Percentiles rank a stretch among this genome's conserved stretches.
Evolutionary conservation across 78 protist species (phyloP).

Genomic region (Monocercomonoides exilis): DNA sequence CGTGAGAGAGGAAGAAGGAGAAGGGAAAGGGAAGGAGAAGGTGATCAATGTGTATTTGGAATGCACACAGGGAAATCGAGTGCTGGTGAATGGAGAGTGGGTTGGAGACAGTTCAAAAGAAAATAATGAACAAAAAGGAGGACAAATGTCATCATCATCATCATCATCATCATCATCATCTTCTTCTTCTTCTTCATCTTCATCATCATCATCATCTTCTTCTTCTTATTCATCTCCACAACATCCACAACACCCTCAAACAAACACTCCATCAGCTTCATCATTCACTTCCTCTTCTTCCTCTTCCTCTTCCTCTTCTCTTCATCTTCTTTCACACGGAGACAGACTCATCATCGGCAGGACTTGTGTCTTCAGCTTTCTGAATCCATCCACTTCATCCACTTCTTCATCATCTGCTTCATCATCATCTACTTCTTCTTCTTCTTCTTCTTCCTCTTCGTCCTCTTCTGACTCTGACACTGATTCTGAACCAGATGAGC

Average conservation of each 20-base stretch:
- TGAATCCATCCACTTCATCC: not conserved
- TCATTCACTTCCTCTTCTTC: not conserved
- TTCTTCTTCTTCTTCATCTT: not conserved
- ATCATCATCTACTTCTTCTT: not conserved
- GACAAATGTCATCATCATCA: not conserved
- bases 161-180: not conserved
- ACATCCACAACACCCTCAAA: not conserved
- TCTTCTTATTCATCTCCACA: not conserved
- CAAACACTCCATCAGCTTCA: not conserved
- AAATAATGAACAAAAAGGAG: no score
- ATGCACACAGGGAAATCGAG: not conserved
- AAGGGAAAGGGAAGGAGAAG: not conserved
- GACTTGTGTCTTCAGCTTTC: not conserved
- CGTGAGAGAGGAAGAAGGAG: no score
- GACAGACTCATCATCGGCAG: slow-evolving; percentile 9
- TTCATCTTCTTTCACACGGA: not conserved
- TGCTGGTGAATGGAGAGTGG: not conserved
- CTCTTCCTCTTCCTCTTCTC: not conserved
- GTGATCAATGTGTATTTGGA: not conserved
- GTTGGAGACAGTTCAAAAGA: not conserved
- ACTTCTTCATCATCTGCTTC: not conserved
- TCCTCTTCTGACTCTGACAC: not conserved
- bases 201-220: not conserved
- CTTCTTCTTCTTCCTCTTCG: not conserved
- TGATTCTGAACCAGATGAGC: not conserved